Evolutionary conservation across 2,329 filamentous ascomycete species (phyloP), one percentile per base, ranked within the genome.

Genomic region (Talaromyces sp.): DNA sequence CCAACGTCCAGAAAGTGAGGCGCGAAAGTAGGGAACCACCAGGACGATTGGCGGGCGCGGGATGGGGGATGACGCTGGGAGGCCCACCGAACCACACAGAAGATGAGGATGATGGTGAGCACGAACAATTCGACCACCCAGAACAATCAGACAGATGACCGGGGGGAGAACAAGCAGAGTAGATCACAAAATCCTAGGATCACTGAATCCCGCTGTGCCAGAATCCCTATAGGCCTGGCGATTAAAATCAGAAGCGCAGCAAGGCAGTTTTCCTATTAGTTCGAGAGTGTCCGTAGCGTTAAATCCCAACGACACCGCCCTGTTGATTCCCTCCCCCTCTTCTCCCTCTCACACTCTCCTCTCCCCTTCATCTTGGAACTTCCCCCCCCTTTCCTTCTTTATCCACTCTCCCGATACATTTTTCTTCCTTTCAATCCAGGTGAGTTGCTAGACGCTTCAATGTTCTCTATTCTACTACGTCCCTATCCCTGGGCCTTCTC

Each of bases 81-180:
- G 69, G 69, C 68, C 70, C 70, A 72, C 70, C 65, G 69, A 73
- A 70, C 69, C 70, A 71, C 68, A 71, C 64, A 69, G 64, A 70
- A 67, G 58, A 57, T 39, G 47, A 47, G 37, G 41, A 20, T 37
- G 41, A 32, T 44, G 33, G 13, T 55, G 42, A 41, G 13, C 44
- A 44, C 32, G 36, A 30, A 41, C 36, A 49, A 42, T 37, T 41
- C 36, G 6, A 29, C 7, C 33, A 35, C n/a, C 33, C 3, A 5
- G 9, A 9, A 27, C 24, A 44, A 17, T 29, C 19, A 27, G 41
- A 27, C 16, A 33, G 36, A 22, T 17, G 17, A 19, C 3, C 10
- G 13, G 19, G 16, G 42, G 19, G 27, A 14, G 14, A 20, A 11
- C 7, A 10, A 44, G 17, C 11, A 7, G 39, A 41, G 32, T 11